Evolutionary conservation across 306 rosid species (phyloP), one percentile per base, ranked within the genome.

Genomic region (Citrullus amarus): DNA sequence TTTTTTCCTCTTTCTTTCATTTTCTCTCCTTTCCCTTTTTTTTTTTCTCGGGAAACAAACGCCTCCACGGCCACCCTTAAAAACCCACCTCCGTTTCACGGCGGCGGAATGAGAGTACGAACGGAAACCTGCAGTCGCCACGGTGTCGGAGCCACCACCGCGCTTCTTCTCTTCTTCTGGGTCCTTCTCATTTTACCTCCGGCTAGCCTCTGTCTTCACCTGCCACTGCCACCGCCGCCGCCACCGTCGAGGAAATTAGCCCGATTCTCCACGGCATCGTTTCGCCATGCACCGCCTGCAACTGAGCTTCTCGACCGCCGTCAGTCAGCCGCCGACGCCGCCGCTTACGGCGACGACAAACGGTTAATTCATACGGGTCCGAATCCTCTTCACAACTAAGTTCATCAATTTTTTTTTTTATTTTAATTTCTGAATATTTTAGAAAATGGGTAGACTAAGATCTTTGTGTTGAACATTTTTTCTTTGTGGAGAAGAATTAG

Each of bases 331-430:
- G 28, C 77, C 30, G 10, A 0, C 9, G 83, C 82, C 63, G 60
- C 73, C 16, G 41, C 79, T 25, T 91, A 85, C 59, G 91, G 71
- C 11, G 93, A 90, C 14, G 90, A 89, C 17, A 90, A 92, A 79
- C 88, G 98, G 84, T 2, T 73, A 79, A 86, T 93, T 83, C 98
- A 88, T 67, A 93, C 96, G 0, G 98, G 97, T 85, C 97, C 97
- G 70, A 93, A 93, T 70, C 98, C 98, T 82, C 98, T 93, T 84
- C 97, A 93, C 81, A 93, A 92, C 88, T 91, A 70, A 87, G 88
- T 80, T 16, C 25, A 32, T 32, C 17, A 7, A 43, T 9, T 9
- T 32, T 53, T 73, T 32, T 50, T 73, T 51, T 73, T 30, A 22
- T 14, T 6, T 6, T 4, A 9, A 11, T 6, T 43, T 71, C 28